These are phyloP conservation scores for Scleroderma bovista DNA, from an alignment of 768 basidiomycete species.

Conservation along the genomic window DNA sequence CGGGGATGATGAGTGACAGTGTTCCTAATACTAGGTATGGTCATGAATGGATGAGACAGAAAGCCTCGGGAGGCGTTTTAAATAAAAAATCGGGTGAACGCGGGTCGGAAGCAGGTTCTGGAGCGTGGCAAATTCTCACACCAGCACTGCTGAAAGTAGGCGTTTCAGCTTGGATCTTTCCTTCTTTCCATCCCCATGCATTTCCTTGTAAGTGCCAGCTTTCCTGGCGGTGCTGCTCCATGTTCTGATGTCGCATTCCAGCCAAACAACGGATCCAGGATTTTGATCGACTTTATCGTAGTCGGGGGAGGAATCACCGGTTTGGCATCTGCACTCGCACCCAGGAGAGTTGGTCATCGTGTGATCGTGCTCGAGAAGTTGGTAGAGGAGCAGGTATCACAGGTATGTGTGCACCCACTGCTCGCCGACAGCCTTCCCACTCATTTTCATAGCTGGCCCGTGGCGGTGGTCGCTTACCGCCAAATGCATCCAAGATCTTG, in stretches of 20 bases:
- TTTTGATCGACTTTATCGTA: constrained; percentile 36
- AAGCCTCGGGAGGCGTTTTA: no score
- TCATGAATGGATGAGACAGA: no score
- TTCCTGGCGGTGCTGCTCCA: not conserved
- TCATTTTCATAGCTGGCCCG: constrained; percentile 22
- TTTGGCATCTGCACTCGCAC: constrained; percentile 48
- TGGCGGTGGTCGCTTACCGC: constrained; percentile 45
- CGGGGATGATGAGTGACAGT: no score
- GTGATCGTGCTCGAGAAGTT: constrained; percentile 53
- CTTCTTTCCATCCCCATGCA: not conserved
- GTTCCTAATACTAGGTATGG: no score
- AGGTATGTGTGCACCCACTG: constrained; percentile 20
- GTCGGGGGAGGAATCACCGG: constrained; percentile 53
- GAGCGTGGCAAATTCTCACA: no score
- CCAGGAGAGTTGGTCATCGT: constrained; percentile 52
- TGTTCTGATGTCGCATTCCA: not conserved
- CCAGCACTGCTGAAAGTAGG: no score
- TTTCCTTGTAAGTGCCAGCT: not conserved
- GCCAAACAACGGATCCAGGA: constrained; percentile 9
- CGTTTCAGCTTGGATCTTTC: no score
- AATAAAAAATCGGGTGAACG: no score
- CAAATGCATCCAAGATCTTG: constrained; percentile 53
- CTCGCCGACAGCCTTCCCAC: not conserved
- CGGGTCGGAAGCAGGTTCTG: no score
- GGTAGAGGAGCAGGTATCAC: constrained; percentile 33